Evolutionary conservation across 2,329 filamentous ascomycete species (phyloP), one percentile per base, ranked within the genome.

Genomic region (Sporothrix curviconia): DNA sequence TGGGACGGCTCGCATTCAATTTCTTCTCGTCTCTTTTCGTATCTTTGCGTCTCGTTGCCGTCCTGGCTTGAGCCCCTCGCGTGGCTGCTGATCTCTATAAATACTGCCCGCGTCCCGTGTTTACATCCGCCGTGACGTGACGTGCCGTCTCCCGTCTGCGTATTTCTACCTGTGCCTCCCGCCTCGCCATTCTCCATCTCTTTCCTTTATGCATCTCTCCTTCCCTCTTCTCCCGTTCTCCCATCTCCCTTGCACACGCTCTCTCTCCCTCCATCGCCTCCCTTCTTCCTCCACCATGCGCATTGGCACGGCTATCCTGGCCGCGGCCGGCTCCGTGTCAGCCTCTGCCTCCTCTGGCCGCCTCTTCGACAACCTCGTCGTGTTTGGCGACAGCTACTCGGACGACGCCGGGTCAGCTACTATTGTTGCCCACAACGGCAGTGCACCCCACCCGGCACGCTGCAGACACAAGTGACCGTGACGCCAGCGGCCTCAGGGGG

Each of bases 351-450:
- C 39, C 5, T 36, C 55, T 14, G 9, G 42, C 32, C 70, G 75
- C 37, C 50, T 59, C 5, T 83, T 89, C 66, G 76, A 81, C 28
- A 85, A 82, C 51, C 68, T 90, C 37, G 79, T 90, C 39, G 78
- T 83, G 0, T 90, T 91, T 66, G 87, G 87, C 12, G 86, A 90
- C 69, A 89, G 85, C 69, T 91, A 87, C 66, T 89, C 86, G 0
- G 89, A 92, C 66, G 85, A 90, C 64, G 82, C 12, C 80, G 88
- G 9, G 68, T 89, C 9, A 66, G 66, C 9, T 90, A 89, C 66
- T 86, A 91, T 66, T 71, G n/a, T 74, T 58, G 70, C 65, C 34
- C 74, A 86, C 62, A 75, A 82, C 63, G 82, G 81, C 42, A 71
- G 74, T 6, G 75, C 81, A 0, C 87, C 88, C 86, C 87, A 0